Evolutionary conservation across 169 alveolate species (phyloP).

Genomic region (Plasmodium gonderi): DNA sequence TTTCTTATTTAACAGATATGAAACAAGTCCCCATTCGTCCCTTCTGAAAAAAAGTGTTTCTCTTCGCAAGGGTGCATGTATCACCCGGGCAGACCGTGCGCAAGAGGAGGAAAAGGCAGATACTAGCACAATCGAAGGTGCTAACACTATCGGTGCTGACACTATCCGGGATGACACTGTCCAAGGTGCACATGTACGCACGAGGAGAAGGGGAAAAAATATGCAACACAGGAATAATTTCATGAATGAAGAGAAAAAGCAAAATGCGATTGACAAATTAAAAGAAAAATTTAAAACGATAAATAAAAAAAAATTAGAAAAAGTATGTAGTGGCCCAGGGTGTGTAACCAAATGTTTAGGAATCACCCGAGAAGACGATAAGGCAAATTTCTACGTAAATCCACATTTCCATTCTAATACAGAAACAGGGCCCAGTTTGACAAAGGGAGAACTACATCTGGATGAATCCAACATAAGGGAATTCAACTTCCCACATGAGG

Average conservation of each 20-base stretch:
- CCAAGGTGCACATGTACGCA: not conserved
- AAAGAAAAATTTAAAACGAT: not conserved
- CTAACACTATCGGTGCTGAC: no score
- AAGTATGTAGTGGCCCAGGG: constrained; percentile 77
- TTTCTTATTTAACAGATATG: constrained; percentile 16
- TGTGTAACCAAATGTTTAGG: constrained; percentile 75
- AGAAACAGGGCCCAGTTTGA: not conserved
- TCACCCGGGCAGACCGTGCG: no score
- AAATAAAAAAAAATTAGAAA: constrained; percentile 37
- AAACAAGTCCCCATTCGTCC: no score
- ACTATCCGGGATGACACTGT: not conserved
- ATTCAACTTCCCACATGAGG: no score
- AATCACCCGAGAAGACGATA: constrained; percentile 49
- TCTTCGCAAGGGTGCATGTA: no score
- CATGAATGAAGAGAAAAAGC: not conserved
- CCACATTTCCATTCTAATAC: not conserved
- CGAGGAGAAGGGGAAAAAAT: not conserved
- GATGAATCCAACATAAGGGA: no score
- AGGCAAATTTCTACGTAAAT: not conserved
- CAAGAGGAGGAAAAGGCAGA: no score
- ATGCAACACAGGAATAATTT: not conserved
- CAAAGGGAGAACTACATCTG: not conserved
- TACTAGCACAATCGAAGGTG: no score
- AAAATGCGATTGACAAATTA: not conserved
- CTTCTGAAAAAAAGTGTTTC: no score